phyloP scores from a whole-genome alignment of 169 alveolate species.

The Plasmodium ovale region DNA sequence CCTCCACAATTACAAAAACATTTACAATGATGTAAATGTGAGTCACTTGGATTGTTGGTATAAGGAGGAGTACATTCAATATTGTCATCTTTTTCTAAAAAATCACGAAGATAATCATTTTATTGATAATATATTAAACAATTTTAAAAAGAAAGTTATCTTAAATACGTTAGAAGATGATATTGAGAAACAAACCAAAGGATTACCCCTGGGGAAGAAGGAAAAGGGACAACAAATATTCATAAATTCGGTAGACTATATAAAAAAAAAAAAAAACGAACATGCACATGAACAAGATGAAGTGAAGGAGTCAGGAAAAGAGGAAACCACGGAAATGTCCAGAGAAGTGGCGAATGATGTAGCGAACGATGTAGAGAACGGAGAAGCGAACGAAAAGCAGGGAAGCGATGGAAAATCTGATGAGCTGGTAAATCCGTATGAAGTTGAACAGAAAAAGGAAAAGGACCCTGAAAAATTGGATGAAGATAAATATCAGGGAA shows the following conservation, averaged over 20 bases:
- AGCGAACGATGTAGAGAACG: neutral
- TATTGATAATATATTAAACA: slow-evolving; percentile 65
- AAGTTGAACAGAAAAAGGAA: too few species aligned
- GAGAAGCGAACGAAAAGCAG: neutral
- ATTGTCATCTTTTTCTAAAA: slow-evolving; percentile 50
- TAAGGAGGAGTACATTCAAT: slow-evolving; percentile 49
- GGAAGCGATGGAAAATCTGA: too few species aligned
- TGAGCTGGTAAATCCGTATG: too few species aligned
- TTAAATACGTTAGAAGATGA: slow-evolving; percentile 71
- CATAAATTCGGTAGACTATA: slow-evolving; percentile 44
- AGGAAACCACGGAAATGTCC: too few species aligned
- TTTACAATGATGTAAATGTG: slow-evolving; percentile 52
- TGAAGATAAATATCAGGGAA: too few species aligned
- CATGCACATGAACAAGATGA: too few species aligned
- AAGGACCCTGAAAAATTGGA: too few species aligned
- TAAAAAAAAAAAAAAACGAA: slow-evolving; percentile 22
- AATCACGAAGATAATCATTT: slow-evolving; percentile 53
- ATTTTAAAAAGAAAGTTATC: slow-evolving; percentile 62
- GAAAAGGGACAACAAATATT: slow-evolving; percentile 20
- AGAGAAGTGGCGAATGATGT: neutral
- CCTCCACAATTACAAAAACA: slow-evolving; percentile 60
- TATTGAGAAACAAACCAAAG: slow-evolving; percentile 26
- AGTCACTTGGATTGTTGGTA: slow-evolving; percentile 59
- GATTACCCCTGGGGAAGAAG: slow-evolving; percentile 3
- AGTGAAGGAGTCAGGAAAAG: neutral